Base-by-base conservation (phyloP, 164 flowering plant genomes). In the Hamamelis virginiana region DNA sequence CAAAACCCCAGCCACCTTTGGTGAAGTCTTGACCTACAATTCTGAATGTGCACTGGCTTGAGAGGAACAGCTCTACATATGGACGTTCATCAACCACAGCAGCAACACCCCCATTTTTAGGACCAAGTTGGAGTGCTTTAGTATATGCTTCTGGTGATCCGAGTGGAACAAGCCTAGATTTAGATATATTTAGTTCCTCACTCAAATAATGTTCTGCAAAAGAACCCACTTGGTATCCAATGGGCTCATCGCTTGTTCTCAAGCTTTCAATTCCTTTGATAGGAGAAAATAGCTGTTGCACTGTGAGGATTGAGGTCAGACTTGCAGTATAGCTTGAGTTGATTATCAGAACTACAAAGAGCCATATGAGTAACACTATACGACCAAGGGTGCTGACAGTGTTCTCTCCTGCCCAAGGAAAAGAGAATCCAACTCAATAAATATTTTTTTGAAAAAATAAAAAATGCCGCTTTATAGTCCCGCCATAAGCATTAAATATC, bases 1-100 rank as follows among this genome's bases (percentile, higher is more conserved):
- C 90, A 70, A 86, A 86, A 28, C 90, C 90, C 90, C 90, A 86
- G 48, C 87, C 87, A 23, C 85, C 78, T 71, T 78, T 84, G 23
- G 87, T 82, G 73, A 86, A 86, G 68, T 86, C 87, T 70, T 76
- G 85, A 52, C 90, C 90, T 4, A 84, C 80, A 64, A 79, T 74
- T 56, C 80, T 82, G 69, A 79, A 84, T 26, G 74, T 63, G 80
- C 90, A 86, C 26, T 84, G 80, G 51, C 58, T 82, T 38, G 87
- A 82, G 65, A 86, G 81, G 69, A 86, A 86, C 55, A 79, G 77
- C 57, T 86, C 86, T 2, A 84, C 72, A 61, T 86, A 86, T 4
- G 86, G 80, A 23, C 66, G 86, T 55, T 86, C 90, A 68, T 86
- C 90, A 53, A 86, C 87, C 51, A 85, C 59, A 50, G 89, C 89